Conservation (phyloP, 371 early-diverging fungal genomes). For the Choanephora cucurbitarum region DNA sequence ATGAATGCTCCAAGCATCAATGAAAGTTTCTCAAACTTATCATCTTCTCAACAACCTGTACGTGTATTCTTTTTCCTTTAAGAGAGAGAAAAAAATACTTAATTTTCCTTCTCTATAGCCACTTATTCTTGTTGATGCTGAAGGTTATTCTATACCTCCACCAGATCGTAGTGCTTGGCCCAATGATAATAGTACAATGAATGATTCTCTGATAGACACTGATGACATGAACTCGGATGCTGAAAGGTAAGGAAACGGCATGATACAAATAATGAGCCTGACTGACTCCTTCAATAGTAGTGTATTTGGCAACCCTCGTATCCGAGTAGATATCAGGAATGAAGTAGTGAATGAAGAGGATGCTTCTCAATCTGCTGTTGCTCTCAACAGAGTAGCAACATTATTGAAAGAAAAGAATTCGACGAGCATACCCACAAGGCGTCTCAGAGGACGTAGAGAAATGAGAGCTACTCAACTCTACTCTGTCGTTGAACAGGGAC, state of each 20-base stretch:
- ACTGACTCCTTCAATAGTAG: not conserved
- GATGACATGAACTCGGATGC: conserved; percentile 23
- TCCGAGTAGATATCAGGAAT: conserved; percentile 29
- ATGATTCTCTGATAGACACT: conserved; percentile 17
- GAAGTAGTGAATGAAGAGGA: conserved; percentile 37
- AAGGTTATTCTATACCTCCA: conserved; percentile 29
- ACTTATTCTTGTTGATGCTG: conserved; percentile 19
- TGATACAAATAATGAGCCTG: not conserved
- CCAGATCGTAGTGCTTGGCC: conserved; percentile 15
- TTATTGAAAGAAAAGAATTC: conserved; percentile 26
- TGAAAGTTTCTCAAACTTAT: conserved; percentile 26
- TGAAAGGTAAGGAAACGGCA: conserved; percentile 17
- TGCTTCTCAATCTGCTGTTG: conserved; percentile 28
- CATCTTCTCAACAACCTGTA: conserved; percentile 24
- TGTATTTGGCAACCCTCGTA: conserved; percentile 21
- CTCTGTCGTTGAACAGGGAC: conserved; percentile 22
- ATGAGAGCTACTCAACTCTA: conserved; percentile 34
- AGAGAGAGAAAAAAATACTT: not conserved
- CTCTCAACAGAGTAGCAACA: conserved; percentile 19
- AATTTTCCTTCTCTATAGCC: conserved; percentile 2
- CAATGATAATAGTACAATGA: conserved; percentile 1
- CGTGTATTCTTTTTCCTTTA: not conserved
- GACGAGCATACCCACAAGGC: conserved; percentile 5
- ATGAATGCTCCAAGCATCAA: conserved; percentile 34
- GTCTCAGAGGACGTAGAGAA: conserved; percentile 25